Conservation (phyloP, 2,329 filamentous ascomycete species). For the Akanthomyces uredinophilus region DNA sequence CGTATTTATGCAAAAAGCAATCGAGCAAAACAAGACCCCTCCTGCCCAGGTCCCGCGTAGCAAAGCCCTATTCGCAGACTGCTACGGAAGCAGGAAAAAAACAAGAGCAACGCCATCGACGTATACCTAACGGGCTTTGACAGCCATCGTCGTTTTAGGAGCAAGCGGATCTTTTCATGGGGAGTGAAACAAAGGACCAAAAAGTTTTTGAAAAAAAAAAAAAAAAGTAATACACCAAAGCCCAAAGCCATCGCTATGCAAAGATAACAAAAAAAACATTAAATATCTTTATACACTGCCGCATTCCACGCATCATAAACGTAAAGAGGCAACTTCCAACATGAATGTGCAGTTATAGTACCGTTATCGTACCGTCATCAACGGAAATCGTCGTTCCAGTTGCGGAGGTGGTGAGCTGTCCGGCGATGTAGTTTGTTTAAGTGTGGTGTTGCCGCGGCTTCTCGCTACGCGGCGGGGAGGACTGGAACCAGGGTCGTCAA, state of each 20-base stretch:
- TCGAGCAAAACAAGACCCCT: neutral
- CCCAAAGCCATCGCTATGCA: conserved; percentile 34
- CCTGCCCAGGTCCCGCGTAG: neutral
- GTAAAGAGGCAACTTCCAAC: conserved; percentile 16
- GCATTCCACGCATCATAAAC: conserved; percentile 6
- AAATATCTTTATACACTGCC: conserved; percentile 14
- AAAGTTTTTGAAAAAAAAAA: conserved; percentile 17
- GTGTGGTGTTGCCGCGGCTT: conserved; percentile 50
- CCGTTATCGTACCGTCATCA: conserved; percentile 58
- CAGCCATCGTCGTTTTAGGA: neutral
- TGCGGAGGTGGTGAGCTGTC: conserved; percentile 48
- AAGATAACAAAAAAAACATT: conserved; percentile 24
- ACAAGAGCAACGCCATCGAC: conserved; percentile 1
- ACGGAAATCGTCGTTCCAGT: conserved; percentile 51
- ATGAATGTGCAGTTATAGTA: conserved; percentile 11
- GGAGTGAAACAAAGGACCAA: conserved; percentile 2
- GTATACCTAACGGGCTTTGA: neutral
- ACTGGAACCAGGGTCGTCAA: conserved; percentile 55
- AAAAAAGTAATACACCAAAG: conserved; percentile 18
- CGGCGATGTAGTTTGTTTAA: conserved; percentile 44
- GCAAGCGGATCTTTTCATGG: neutral
- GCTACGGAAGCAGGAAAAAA: neutral
- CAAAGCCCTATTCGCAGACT: neutral
- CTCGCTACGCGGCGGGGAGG: conserved; percentile 47
- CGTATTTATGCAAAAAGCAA: neutral